A percentile compares a stretch with the other conserved stretches of the same genome.
phyloP scores from a whole-genome alignment of 164 flowering plant genomes.

The Cinnamomum micranthum region DNA sequence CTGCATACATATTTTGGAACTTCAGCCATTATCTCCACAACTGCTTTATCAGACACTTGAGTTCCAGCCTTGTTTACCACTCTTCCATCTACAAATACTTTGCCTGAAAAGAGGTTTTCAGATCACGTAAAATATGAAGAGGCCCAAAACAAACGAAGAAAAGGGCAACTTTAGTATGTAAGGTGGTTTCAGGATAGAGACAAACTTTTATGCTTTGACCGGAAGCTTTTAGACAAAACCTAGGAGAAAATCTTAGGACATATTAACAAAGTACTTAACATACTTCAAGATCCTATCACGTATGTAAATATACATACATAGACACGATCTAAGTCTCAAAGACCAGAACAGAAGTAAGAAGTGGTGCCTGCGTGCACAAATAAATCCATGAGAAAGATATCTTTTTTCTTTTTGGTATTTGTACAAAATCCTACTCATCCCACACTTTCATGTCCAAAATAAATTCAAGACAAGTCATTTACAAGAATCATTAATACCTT shows the following conservation, averaged over 20 bases:
- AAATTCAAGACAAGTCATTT: no score
- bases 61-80: slow-evolving; percentile 85
- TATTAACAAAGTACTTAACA: not conserved
- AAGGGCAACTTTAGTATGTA: not conserved
- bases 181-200: not conserved
- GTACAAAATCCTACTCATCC: not conserved
- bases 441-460: not conserved
- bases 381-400: no score
- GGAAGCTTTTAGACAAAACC: no score
- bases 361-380: not conserved
- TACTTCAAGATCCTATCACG: not conserved
- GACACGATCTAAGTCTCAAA: not conserved
- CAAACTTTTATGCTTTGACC: no score
- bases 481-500: no score
- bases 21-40: slow-evolving; percentile 82
- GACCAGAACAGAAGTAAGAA: not conserved
- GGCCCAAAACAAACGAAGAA: not conserved
- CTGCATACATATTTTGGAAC: slow-evolving; percentile 99
- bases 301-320: no score
- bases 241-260: not conserved
- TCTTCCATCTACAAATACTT: slow-evolving; percentile 85
- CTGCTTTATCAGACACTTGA: slow-evolving; percentile 64
- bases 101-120: slow-evolving; percentile 41
- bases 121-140: slow-evolving; percentile 2
- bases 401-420: not conserved